phyloP scores from a whole-genome alignment of 1,139 yeast species.

The Yamadazyma atmosphaerica region DNA sequence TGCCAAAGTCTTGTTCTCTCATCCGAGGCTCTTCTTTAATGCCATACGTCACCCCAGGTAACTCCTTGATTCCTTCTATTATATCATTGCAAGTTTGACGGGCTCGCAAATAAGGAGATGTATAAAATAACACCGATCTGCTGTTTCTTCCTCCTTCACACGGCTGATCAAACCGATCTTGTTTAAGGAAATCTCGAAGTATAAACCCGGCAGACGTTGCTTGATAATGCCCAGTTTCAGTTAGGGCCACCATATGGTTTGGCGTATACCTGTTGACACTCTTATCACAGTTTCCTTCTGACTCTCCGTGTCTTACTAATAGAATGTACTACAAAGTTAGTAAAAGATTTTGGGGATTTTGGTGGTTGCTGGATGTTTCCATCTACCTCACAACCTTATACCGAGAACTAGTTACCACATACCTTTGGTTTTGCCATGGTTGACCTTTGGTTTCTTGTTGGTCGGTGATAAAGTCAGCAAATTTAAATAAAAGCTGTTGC shows the following conservation, averaged over 20 bases:
- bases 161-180: constrained; percentile 39
- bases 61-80: constrained; percentile 55
- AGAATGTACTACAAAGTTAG: constrained; percentile 54
- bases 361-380: too few species aligned
- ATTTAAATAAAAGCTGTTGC: too few species aligned
- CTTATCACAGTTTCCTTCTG: constrained; percentile 85
- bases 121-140: constrained; percentile 56
- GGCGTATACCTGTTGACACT: constrained; percentile 73
- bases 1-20: constrained; percentile 94
- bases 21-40: constrained; percentile 84
- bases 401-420: too few species aligned
- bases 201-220: constrained; percentile 69
- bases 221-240: constrained; percentile 65
- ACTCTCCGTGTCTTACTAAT: constrained; percentile 86
- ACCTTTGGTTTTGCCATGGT: constrained; percentile 62
- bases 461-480: too few species aligned
- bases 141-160: constrained; percentile 17
- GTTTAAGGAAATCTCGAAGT: constrained; percentile 51
- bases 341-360: too few species aligned
- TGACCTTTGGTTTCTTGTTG: too few species aligned
- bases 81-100: constrained; percentile 77
- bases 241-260: constrained; percentile 74
- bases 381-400: too few species aligned
- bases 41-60: constrained; percentile 48
- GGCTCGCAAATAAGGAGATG: constrained; percentile 82